Evolutionary conservation across 2,329 filamentous ascomycete genomes (phyloP).

Genomic region (Alternaria conjuncta): DNA sequence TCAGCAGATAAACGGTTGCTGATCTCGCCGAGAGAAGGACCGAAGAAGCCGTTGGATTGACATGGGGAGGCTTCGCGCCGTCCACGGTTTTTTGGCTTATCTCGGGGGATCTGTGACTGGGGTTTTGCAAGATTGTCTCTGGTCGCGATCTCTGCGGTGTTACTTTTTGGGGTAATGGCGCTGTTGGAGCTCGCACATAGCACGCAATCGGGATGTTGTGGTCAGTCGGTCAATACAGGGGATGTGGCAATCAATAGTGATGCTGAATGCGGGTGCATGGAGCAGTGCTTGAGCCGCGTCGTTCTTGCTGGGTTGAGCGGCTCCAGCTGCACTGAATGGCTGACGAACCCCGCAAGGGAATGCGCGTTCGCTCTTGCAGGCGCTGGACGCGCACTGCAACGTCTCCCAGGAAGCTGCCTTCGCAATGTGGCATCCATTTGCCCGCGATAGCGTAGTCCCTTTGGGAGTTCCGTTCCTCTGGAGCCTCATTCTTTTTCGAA

Average conservation of each 20-base stretch:
- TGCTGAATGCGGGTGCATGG: background rate
- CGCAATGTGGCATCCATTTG: background rate
- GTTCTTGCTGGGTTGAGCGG: background rate
- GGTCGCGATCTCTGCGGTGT: background rate
- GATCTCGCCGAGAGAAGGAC: background rate
- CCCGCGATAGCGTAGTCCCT: background rate
- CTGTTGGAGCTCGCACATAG: background rate
- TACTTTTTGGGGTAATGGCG: background rate
- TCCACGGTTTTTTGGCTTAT: conserved; percentile 1
- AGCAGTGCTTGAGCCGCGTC: background rate
- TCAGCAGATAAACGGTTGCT: background rate
- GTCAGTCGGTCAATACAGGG: background rate
- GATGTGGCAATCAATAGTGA: background rate
- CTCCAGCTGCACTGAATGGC: background rate
- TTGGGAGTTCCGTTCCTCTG: background rate
- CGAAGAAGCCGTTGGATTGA: background rate
- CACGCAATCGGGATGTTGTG: background rate
- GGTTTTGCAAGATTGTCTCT: background rate
- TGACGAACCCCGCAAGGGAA: background rate
- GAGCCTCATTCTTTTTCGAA: background rate
- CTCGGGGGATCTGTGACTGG: background rate
- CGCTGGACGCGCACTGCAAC: background rate
- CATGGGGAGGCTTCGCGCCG: background rate
- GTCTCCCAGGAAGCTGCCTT: background rate
- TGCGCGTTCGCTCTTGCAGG: background rate